phyloP scores from a whole-genome alignment of 2,329 filamentous ascomycete species.

The Chrysoporthe cubensis region DNA sequence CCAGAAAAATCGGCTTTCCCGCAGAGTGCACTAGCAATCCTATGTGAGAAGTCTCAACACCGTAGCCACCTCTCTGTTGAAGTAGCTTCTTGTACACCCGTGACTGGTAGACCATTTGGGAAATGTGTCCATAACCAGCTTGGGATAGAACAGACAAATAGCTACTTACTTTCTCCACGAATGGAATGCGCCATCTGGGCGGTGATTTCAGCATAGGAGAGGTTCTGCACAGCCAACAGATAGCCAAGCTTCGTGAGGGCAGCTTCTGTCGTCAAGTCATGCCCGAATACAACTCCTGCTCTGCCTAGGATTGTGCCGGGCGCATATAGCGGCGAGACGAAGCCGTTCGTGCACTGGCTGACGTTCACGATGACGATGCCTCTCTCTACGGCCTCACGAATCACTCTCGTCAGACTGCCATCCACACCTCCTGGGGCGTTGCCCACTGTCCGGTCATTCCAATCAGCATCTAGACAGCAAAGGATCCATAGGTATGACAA shows the following conservation, averaged over 20 bases:
- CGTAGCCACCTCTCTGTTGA: too few species aligned
- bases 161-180: slow-evolving; percentile 65
- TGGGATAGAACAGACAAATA: too few species aligned
- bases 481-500: background rate
- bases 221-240: slow-evolving; percentile 69
- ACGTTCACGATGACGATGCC: slow-evolving; percentile 89
- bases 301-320: slow-evolving; percentile 77
- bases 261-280: slow-evolving; percentile 88
- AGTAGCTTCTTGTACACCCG: too few species aligned
- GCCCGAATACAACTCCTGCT: slow-evolving; percentile 85
- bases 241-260: slow-evolving; percentile 91
- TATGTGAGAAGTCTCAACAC: too few species aligned
- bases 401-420: slow-evolving; percentile 76
- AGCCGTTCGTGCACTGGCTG: slow-evolving; percentile 82
- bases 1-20: background rate
- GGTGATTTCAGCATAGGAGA: slow-evolving; percentile 68
- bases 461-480: background rate
- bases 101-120: too few species aligned
- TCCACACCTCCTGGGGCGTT: slow-evolving; percentile 85
- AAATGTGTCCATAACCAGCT: too few species aligned
- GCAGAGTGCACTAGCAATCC: background rate
- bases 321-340: slow-evolving; percentile 78
- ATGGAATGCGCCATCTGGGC: slow-evolving; percentile 74
- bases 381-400: slow-evolving; percentile 75
- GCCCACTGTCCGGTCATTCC: slow-evolving; percentile 58